Percentiles rank a stretch among this genome's conserved stretches.
Evolutionary conservation across 768 basidiomycete species (phyloP).

Genomic region (Leccinum rimulosum): DNA sequence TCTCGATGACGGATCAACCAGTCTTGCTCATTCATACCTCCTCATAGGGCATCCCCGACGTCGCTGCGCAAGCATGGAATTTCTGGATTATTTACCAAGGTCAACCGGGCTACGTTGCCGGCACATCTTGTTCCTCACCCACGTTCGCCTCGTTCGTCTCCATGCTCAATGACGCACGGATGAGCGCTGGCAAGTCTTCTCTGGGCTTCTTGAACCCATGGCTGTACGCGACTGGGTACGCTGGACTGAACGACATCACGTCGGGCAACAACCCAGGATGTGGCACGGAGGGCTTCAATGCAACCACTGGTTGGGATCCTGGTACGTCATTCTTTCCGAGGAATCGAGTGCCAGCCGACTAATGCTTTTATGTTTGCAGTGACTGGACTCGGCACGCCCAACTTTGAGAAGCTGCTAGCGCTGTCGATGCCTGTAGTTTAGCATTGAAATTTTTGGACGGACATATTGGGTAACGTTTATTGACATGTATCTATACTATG

Average conservation of each 20-base stretch:
- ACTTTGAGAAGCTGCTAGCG: conserved; percentile 45
- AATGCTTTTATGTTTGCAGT: conserved; percentile 30
- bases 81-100: conserved; percentile 52
- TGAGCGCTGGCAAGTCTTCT: conserved; percentile 39
- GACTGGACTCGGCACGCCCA: conserved; percentile 55
- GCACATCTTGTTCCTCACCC: conserved; percentile 67
- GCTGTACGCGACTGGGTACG: conserved; percentile 40
- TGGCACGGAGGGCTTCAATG: conserved; percentile 64
- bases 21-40: not conserved
- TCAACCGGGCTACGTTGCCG: conserved; percentile 39
- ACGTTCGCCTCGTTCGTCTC: conserved; percentile 63
- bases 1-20: not conserved
- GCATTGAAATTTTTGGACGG: not conserved
- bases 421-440: conserved; percentile 29
- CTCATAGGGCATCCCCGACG: conserved; percentile 58
- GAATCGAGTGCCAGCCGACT: not conserved
- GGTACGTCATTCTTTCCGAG: conserved; percentile 34
- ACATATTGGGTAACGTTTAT: not conserved
- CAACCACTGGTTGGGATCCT: conserved; percentile 58
- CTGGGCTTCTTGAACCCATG: conserved; percentile 69
- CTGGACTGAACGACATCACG: conserved; percentile 56
- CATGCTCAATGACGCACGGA: conserved; percentile 62
- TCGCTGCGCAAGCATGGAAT: conserved; percentile 53
- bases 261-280: conserved; percentile 57
- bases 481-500: not conserved